These are phyloP conservation scores for Lithohypha guttulata DNA, from an alignment of 2,329 filamentous ascomycete genomes.

Conservation along the genomic window DNA sequence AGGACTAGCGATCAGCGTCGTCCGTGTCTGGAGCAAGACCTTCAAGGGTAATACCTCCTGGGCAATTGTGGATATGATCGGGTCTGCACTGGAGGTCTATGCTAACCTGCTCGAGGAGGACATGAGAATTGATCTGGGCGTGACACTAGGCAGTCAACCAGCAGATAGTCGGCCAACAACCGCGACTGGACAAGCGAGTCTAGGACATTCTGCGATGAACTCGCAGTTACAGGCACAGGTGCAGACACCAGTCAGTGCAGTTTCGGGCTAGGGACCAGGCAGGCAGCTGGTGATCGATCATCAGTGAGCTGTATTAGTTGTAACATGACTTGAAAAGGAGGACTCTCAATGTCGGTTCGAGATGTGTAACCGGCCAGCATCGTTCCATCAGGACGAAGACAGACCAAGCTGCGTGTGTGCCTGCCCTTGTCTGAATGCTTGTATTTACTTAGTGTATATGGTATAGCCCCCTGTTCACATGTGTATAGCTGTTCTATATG, in stretches of 20 bases:
- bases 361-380: too few species aligned
- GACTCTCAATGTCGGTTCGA: too few species aligned
- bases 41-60: constrained; percentile 41
- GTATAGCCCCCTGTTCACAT: too few species aligned
- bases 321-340: too few species aligned
- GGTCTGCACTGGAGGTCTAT: constrained; percentile 36
- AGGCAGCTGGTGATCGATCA: too few species aligned
- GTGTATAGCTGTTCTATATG: too few species aligned
- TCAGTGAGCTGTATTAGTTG: too few species aligned
- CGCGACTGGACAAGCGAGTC: background rate
- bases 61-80: constrained; percentile 39
- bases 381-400: too few species aligned
- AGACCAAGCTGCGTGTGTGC: too few species aligned
- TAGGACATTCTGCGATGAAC: background rate
- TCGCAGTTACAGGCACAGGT: constrained; percentile 2
- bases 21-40: constrained; percentile 38
- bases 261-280: background rate
- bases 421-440: too few species aligned
- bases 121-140: constrained; percentile 8
- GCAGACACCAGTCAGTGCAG: background rate
- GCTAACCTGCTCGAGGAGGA: constrained; percentile 33
- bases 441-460: too few species aligned
- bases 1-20: constrained; percentile 38
- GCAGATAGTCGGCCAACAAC: constrained; percentile 2
- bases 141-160: background rate